These are phyloP conservation scores for Fusarium sp. DNA, from an alignment of 2,329 filamentous ascomycete genomes.

Conservation along the genomic window DNA sequence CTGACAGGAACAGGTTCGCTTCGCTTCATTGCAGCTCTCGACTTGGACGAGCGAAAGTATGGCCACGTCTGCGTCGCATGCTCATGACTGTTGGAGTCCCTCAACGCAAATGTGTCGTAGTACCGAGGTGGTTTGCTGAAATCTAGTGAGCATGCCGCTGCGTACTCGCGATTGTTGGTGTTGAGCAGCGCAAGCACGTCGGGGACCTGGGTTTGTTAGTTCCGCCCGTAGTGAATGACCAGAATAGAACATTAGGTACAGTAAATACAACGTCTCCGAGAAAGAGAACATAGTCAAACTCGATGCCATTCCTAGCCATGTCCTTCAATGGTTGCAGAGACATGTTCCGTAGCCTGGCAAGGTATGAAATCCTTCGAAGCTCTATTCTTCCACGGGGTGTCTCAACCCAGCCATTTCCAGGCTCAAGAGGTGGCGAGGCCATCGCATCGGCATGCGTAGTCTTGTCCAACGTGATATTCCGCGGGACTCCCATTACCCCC, in stretches of 20 bases:
- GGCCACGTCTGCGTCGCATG: not conserved
- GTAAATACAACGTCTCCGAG: not conserved
- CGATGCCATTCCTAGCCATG: not conserved
- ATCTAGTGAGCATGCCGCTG: not conserved
- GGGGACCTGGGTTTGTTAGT: not conserved
- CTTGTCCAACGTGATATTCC: not conserved
- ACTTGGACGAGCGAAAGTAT: not conserved
- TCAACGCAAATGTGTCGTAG: not conserved
- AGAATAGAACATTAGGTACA: too few relatives aligned
- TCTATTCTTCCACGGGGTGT: not conserved
- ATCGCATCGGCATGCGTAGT: not conserved
- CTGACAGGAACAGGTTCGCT: not conserved
- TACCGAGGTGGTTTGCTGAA: not conserved
- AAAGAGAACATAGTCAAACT: not conserved
- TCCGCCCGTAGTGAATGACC: too few relatives aligned
- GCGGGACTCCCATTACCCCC: not conserved
- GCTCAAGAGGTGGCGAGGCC: not conserved
- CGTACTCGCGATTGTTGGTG: not conserved
- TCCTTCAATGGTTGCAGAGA: not conserved
- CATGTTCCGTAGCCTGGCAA: not conserved
- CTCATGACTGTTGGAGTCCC: not conserved
- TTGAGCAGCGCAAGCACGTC: not conserved
- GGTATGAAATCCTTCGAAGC: not conserved
- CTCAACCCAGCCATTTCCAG: not conserved
- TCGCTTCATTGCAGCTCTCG: not conserved